Base-by-base conservation (phyloP, 2,329 filamentous ascomycete genomes). In the Aspergillus persii region DNA sequence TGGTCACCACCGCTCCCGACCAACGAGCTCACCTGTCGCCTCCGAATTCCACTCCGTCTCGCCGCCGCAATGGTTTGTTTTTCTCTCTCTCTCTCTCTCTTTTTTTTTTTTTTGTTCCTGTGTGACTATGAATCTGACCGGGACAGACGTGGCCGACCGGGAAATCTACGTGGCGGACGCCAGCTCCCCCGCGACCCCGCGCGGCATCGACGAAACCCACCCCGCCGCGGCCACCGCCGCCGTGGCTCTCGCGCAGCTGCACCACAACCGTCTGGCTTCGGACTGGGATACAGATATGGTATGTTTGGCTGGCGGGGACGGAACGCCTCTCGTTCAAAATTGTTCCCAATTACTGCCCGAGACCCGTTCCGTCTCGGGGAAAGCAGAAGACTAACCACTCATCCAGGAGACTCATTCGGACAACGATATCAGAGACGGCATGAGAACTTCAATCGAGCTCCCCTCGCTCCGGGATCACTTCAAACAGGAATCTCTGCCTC, bases 1-100 rank as follows among this genome's bases (percentile, higher is more conserved):
- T 98, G 95, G 91, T 98, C 77, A 96, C 88, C 76, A 92, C 91
- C 66, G 89, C 92, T 63, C 93, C 91, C 9, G 88, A 89, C 62
- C 88, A 91, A 74, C 85, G 85, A 70, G 85, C 84, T 49, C 84
- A 84, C 63, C 78, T 80, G 58, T 80, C 79, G 44, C 76, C 76
- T 31, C 71, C 77, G 68, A 74, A 76, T 71, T 69, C 74, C 41
- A 57, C 63, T 44, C 67, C 67, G 23, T 68, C 71, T 18, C 67
- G 73, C 48, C 74, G 71, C 59, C 78, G 69, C 66, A 73, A 69
- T 71, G 71, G 69, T 74, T 64, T 71, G 71, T 74, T 68, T 69
- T 65, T 61, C 64, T 65, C 58, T 64, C 12, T 29, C 6, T 3
- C 8, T 3, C 6, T 36, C 18, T 36, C 3, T 9, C 3, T 36